phyloP scores from a whole-genome alignment of 148 eudicot species.

The Mesembryanthemum crystallinum region DNA sequence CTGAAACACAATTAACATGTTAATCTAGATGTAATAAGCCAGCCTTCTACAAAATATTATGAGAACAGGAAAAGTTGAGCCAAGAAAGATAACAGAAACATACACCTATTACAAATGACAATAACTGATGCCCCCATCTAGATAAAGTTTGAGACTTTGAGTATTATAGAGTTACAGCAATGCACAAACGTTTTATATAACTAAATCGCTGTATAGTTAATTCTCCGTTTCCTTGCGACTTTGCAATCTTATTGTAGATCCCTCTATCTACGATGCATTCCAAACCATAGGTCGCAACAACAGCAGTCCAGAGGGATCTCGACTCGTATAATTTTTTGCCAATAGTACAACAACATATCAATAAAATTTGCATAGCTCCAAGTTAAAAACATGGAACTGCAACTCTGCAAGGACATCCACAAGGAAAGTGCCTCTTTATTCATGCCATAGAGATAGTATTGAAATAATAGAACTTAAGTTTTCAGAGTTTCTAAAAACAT shows the following conservation, averaged over 20 bases:
- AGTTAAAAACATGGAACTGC: background rate
- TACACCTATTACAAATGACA: background rate
- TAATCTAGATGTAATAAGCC: background rate
- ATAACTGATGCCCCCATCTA: background rate
- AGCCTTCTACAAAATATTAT: background rate
- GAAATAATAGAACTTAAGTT: background rate
- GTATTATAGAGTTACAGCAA: background rate
- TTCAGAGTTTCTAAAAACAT: background rate
- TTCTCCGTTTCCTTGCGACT: background rate
- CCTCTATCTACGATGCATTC: background rate
- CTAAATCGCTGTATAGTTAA: background rate
- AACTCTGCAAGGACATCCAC: background rate
- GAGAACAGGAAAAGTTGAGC: background rate
- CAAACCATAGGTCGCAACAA: background rate
- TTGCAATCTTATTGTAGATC: background rate
- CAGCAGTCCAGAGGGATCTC: background rate
- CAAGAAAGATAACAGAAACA: background rate
- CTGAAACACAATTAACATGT: constrained; percentile 10
- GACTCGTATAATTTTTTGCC: background rate
- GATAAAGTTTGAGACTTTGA: background rate
- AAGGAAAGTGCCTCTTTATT: background rate
- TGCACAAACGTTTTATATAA: background rate
- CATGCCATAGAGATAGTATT: no score
- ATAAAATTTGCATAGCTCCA: background rate
- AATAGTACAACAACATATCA: background rate